Percentiles rank a stretch among this genome's conserved stretches.
Evolutionary conservation across 1,284 basidiomycete species (phyloP).

Genomic region (Agroathelia rolfsii): DNA sequence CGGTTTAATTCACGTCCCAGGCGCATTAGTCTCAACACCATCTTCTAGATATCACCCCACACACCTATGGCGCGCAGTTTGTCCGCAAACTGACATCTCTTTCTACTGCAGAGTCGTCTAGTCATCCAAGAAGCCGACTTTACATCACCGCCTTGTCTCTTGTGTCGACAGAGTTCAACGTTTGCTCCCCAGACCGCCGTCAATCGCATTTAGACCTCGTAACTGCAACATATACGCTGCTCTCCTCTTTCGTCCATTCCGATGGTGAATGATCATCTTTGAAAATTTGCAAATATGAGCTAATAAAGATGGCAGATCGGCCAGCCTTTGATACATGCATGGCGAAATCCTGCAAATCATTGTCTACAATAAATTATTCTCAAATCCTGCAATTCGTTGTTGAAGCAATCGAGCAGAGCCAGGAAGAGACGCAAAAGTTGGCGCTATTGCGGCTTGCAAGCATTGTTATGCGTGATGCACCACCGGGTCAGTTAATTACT

Average conservation of each 20-base stretch:
- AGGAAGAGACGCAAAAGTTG: slow-evolving; percentile 15
- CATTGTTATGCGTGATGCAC: slow-evolving; percentile 41
- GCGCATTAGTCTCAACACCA: no score
- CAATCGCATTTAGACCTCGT: slow-evolving; percentile 17
- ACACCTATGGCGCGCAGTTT: slow-evolving; percentile 6
- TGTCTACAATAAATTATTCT: slow-evolving; percentile 36
- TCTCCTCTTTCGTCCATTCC: slow-evolving; percentile 5
- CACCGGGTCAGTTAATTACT: slow-evolving; percentile 47
- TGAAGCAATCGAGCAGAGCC: slow-evolving; percentile 30
- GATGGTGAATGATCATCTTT: slow-evolving; percentile 4
- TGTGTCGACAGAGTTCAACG: slow-evolving; percentile 20
- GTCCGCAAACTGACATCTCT: slow-evolving; percentile 15
- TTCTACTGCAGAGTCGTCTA: slow-evolving; percentile 6
- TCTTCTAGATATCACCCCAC: not conserved
- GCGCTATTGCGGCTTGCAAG: slow-evolving; percentile 34
- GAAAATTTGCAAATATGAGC: no score
- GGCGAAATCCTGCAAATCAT: slow-evolving; percentile 25
- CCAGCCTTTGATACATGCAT: slow-evolving; percentile 27
- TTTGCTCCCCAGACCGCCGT: slow-evolving; percentile 9
- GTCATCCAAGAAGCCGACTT: slow-evolving; percentile 4
- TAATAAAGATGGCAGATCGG: slow-evolving; percentile 15
- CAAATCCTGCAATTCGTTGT: slow-evolving; percentile 31
- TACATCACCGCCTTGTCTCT: slow-evolving; percentile 15
- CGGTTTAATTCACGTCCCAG: no score
- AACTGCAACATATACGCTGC: slow-evolving; percentile 14